A percentile compares a stretch with the other conserved stretches of the same genome.
Evolutionary conservation across 2,329 filamentous ascomycete genomes (phyloP).

Genomic region (Fusarium sambucinum): DNA sequence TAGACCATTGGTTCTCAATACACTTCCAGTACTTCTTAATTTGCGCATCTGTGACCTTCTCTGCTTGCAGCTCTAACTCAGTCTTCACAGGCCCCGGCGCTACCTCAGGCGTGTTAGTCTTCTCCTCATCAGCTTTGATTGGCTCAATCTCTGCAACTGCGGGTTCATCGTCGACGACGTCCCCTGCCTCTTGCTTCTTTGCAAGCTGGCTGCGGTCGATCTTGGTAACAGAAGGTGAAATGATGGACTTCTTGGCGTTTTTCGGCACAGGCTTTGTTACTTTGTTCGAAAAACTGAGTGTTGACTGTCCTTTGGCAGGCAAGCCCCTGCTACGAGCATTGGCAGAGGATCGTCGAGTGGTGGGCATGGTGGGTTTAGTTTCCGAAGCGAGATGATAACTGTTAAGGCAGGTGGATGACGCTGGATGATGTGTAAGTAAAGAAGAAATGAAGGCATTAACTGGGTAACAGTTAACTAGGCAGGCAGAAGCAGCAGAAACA

Average conservation of each 20-base stretch:
- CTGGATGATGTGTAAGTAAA: conserved; percentile 8
- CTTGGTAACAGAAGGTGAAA: conserved; percentile 53
- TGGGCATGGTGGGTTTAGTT: conserved; percentile 58
- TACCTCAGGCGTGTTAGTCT: conserved; percentile 40
- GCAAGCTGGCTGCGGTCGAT: conserved; percentile 49
- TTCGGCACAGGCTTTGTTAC: conserved; percentile 67
- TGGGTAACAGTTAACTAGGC: background rate
- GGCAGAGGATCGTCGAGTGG: conserved; percentile 62
- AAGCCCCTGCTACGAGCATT: conserved; percentile 53
- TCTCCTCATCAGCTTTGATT: conserved; percentile 40
- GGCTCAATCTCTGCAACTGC: conserved; percentile 33
- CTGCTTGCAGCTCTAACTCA: conserved; percentile 68
- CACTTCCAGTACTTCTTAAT: conserved; percentile 82
- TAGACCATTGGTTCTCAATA: conserved; percentile 76
- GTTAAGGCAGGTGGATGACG: conserved; percentile 5
- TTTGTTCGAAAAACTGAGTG: conserved; percentile 66
- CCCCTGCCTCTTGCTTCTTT: conserved; percentile 35
- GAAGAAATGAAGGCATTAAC: background rate
- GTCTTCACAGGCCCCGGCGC: conserved; percentile 57
- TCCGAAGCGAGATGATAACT: conserved; percentile 7
- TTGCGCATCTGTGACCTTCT: conserved; percentile 73
- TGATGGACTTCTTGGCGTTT: conserved; percentile 60
- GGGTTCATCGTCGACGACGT: conserved; percentile 34
- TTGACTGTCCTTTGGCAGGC: conserved; percentile 63
- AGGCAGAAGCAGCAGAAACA: background rate